Evolutionary conservation across 495 filamentous ascomycete species (phyloP).

Genomic region (Penicillium tannophilum): DNA sequence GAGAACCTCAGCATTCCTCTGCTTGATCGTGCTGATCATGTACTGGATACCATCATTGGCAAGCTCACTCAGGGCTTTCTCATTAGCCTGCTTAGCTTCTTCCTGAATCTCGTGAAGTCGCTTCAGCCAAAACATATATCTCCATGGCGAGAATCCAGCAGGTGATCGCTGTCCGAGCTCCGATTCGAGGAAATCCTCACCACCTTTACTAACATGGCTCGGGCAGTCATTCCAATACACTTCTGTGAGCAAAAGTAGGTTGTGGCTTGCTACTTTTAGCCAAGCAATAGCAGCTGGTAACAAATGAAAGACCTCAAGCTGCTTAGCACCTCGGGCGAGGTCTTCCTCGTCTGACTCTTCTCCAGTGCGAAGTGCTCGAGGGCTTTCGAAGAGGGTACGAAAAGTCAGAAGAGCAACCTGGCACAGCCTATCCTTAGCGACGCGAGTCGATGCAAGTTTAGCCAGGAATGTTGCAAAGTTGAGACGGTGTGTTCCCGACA

Average conservation of each 20-base stretch:
- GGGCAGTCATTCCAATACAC: constrained; percentile 25
- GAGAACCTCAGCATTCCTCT: constrained; percentile 18
- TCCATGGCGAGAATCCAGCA: constrained; percentile 18
- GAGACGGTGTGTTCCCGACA: constrained; percentile 23
- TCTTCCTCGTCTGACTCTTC: constrained; percentile 21
- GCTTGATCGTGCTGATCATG: constrained; percentile 17
- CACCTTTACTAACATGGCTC: constrained; percentile 13
- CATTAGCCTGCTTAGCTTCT: constrained; percentile 19
- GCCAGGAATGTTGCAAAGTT: constrained; percentile 25
- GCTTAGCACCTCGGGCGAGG: constrained; percentile 5
- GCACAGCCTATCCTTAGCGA: constrained; percentile 19
- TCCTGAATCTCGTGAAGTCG: constrained; percentile 24
- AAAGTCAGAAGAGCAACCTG: constrained; percentile 25
- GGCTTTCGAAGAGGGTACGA: constrained; percentile 15
- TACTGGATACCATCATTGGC: constrained; percentile 16
- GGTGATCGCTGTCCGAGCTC: constrained; percentile 18
- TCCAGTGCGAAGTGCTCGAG: constrained; percentile 13
- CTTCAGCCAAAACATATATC: constrained; percentile 27
- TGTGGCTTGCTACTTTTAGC: constrained; percentile 14
- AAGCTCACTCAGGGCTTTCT: constrained; percentile 15
- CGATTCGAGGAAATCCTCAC: constrained; percentile 18
- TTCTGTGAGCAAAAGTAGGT: constrained; percentile 18
- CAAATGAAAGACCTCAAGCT: constrained; percentile 22
- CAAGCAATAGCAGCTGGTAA: constrained; percentile 23
- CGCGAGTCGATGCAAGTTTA: constrained; percentile 22